phyloP scores from a whole-genome alignment of 305 asterid genomes.

The Stenogyne calaminthoides region DNA sequence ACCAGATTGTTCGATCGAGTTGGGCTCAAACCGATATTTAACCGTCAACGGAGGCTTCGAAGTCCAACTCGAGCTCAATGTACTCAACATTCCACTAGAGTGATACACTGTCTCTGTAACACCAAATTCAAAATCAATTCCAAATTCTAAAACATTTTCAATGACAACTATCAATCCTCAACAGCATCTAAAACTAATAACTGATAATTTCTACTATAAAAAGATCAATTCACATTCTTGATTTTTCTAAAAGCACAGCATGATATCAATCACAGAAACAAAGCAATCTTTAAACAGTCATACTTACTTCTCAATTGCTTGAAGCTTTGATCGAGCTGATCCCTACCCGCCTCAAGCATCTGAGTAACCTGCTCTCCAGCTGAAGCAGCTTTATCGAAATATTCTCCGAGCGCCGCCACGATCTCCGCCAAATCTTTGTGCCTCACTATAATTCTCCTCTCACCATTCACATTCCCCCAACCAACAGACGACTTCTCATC shows the following conservation, averaged over 20 bases:
- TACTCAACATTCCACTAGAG: conserved; percentile 85
- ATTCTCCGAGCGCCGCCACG: conserved; percentile 66
- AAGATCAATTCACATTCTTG: not conserved
- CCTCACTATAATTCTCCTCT: conserved; percentile 67
- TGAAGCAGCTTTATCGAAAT: conserved; percentile 83
- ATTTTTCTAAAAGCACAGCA: not conserved
- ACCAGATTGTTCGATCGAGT: conserved; percentile 54
- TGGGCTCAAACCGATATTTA: conserved; percentile 74
- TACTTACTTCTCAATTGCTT: conserved; percentile 81
- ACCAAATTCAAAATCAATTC: not conserved
- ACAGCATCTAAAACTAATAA: conserved; percentile 6
- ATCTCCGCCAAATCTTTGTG: conserved; percentile 81
- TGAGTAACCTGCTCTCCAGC: conserved; percentile 85
- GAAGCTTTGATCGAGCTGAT: conserved; percentile 85
- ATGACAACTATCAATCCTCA: not conserved
- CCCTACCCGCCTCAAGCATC: conserved; percentile 88
- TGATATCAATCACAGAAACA: not conserved
- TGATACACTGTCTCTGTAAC: conserved; percentile 78
- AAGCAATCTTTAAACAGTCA: not conserved
- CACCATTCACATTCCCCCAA: conserved; percentile 62
- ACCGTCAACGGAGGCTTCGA: conserved; percentile 88
- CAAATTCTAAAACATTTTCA: not conserved
- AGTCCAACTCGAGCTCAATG: conserved; percentile 89
- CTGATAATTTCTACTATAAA: not conserved
- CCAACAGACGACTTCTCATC: conserved; percentile 61